A percentile compares a stretch with the other conserved stretches of the same genome.
Evolutionary conservation across 2,329 filamentous ascomycete genomes (phyloP).

Genomic region (Sporothrix schenckii): DNA sequence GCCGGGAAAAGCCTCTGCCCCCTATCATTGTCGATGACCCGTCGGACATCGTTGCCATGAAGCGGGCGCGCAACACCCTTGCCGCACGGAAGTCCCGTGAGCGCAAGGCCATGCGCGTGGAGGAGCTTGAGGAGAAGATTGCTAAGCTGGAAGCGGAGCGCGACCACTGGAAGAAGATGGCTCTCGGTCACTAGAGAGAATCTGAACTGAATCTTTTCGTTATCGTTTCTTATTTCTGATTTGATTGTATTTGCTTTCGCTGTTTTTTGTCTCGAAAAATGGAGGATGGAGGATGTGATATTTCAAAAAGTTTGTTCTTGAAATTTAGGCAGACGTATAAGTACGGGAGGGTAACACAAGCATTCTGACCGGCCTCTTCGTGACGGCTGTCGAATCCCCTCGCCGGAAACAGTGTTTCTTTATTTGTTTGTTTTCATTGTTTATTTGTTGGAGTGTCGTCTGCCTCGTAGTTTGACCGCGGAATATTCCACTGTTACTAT

Average conservation of each 20-base stretch:
- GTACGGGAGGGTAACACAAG: constrained; percentile 30
- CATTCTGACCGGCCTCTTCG: constrained; percentile 12
- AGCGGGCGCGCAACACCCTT: constrained; percentile 90
- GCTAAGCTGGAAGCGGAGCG: constrained; percentile 67
- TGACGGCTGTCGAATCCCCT: constrained; percentile 25
- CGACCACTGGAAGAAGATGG: constrained; percentile 66
- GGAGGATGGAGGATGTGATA: constrained; percentile 27
- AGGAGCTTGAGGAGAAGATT: constrained; percentile 74
- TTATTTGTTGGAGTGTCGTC: neutral
- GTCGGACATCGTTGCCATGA: constrained; percentile 75
- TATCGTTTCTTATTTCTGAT: constrained; percentile 13
- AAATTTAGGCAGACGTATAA: constrained; percentile 20
- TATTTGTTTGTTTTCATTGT: neutral
- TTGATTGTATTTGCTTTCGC: constrained; percentile 6
- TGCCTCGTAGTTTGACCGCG: constrained; percentile 10
- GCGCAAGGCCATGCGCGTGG: constrained; percentile 77
- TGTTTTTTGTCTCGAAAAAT: constrained; percentile 4
- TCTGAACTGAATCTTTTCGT: constrained; percentile 37
- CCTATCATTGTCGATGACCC: constrained; percentile 77
- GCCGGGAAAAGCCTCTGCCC: constrained; percentile 78
- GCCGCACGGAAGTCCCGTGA: constrained; percentile 91
- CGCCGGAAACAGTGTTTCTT: constrained; percentile 10
- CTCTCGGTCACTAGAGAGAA: constrained; percentile 46
- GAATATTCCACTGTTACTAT: neutral
- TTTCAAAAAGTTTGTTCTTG: constrained; percentile 27